phyloP scores from a whole-genome alignment of 73 alveolate species.

The Tetrahymena elliotti region DNA sequence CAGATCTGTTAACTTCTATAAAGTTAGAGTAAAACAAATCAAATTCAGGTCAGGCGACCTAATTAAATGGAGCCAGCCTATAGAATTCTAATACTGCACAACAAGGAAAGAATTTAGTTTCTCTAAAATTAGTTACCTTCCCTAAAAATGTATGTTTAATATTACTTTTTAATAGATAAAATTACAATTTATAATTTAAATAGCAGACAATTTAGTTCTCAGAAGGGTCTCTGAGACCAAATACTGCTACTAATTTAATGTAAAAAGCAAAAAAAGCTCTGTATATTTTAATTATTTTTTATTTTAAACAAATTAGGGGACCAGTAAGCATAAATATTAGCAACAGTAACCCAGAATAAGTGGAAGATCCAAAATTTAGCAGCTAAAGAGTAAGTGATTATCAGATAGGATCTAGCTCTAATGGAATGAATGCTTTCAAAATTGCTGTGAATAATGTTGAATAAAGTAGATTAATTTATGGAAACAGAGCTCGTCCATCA shows the following conservation, averaged over 20 bases:
- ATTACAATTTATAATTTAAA: not conserved
- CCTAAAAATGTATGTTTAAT: not conserved
- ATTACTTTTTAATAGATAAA: not conserved
- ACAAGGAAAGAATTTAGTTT: not conserved
- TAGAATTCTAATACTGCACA: not conserved
- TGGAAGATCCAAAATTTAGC: not conserved
- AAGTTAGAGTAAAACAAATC: not conserved
- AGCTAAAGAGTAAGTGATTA: not conserved
- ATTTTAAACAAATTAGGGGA: not conserved
- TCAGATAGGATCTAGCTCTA: not conserved
- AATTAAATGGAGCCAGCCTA: not conserved
- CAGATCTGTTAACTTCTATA: not conserved
- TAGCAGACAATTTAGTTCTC: not conserved
- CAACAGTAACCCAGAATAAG: not conserved
- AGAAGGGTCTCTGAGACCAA: constrained; percentile 4
- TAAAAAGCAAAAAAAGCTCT: not conserved
- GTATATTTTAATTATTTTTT: not conserved
- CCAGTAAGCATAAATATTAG: not conserved
- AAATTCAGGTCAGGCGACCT: not conserved
- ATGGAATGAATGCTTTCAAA: not conserved
- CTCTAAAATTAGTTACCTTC: not conserved
- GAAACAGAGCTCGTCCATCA: not conserved
- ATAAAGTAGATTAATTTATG: not conserved
- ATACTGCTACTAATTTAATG: not conserved
- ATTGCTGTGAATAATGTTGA: not conserved